Conservation (phyloP, 306 rosid genomes). For the Glycine latifolia region DNA sequence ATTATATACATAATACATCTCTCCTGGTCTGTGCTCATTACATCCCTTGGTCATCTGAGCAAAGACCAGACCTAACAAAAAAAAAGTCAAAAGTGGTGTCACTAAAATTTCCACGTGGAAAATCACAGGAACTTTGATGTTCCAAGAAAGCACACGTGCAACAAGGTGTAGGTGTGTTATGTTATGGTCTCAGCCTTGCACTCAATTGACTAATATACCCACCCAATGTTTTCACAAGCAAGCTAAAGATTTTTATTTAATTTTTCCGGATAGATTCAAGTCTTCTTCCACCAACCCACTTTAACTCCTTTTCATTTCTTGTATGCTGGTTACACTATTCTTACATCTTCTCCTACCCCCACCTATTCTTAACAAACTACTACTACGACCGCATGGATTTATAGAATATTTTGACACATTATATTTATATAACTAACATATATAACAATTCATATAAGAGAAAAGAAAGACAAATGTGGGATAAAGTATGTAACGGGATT, state of each 20-base stretch:
- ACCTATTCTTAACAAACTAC: slow-evolving; percentile 14
- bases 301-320: background rate
- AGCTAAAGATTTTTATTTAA: background rate
- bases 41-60: background rate
- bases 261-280: background rate
- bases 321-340: background rate
- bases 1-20: background rate
- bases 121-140: background rate
- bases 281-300: slow-evolving; percentile 53
- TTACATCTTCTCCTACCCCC: slow-evolving; percentile 37
- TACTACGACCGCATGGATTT: background rate
- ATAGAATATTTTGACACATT: background rate
- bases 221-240: background rate
- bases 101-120: slow-evolving; percentile 4
- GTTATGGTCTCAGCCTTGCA: background rate
- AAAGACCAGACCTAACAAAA: background rate
- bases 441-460: background rate
- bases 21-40: background rate
- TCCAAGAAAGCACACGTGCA: slow-evolving; percentile 36
- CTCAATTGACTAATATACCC: slow-evolving; percentile 27
- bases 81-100: slow-evolving; percentile 5
- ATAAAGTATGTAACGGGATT: background rate
- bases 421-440: background rate
- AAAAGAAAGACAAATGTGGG: background rate
- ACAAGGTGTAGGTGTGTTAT: background rate